A percentile compares a stretch with the other conserved stretches of the same genome.
Evolutionary conservation across 805 yeast genomes (phyloP).

Genomic region (Teunomyces aglyptinius): DNA sequence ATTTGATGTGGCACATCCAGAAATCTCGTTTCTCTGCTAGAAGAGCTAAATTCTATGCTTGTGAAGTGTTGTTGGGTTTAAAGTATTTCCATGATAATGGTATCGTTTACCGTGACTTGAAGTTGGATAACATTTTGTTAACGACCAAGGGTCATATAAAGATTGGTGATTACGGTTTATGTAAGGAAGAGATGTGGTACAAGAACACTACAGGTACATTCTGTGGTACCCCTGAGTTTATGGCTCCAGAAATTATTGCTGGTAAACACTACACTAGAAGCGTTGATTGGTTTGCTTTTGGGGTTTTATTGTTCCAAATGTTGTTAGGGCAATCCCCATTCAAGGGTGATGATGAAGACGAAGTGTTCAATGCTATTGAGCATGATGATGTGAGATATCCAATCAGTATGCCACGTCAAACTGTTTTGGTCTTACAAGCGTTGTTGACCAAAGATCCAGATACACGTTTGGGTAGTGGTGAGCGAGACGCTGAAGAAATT

Average conservation of each 20-base stretch:
- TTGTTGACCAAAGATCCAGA: constrained; percentile 86
- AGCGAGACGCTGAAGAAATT: constrained; percentile 85
- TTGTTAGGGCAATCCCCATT: constrained; percentile 94
- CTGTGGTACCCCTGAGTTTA: constrained; percentile 98
- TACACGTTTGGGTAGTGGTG: constrained; percentile 81
- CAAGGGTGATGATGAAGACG: constrained; percentile 96
- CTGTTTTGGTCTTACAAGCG: constrained; percentile 90
- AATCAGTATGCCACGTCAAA: constrained; percentile 94
- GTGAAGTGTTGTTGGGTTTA: constrained; percentile 88
- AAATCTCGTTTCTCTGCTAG: constrained; percentile 83
- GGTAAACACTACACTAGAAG: constrained; percentile 91
- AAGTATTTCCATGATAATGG: constrained; percentile 95
- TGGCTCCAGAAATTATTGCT: constrained; percentile 97
- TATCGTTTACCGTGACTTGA: constrained; percentile 93
- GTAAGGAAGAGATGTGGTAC: constrained; percentile 89
- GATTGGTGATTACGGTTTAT: constrained; percentile 94
- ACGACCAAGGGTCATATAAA: constrained; percentile 92
- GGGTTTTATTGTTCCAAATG: constrained; percentile 95
- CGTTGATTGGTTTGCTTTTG: constrained; percentile 99
- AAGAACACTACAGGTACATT: constrained; percentile 88
- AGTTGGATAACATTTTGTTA: constrained; percentile 87
- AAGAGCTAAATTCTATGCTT: constrained; percentile 96
- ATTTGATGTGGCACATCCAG: constrained; percentile 98
- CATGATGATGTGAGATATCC: constrained; percentile 97
- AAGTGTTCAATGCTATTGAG: constrained; percentile 92